Evolutionary conservation across 257 asterid genomes (phyloP).

Genomic region (Solanum pennellii): DNA sequence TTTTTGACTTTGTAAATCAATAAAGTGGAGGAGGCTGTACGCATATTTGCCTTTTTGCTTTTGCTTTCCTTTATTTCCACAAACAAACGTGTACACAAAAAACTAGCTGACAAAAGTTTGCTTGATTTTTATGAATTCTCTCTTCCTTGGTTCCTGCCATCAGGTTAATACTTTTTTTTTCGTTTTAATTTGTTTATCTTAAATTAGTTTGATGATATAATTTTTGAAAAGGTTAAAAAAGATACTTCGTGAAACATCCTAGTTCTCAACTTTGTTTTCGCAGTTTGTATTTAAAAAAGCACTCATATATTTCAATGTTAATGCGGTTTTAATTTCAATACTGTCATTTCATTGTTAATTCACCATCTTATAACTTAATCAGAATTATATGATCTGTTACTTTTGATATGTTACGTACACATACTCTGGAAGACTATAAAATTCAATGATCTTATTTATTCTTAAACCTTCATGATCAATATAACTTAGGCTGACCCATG

Average conservation of each 20-base stretch:
- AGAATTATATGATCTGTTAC: no score
- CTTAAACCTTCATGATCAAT: neutral
- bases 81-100: neutral
- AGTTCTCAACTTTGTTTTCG: no score
- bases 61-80: neutral
- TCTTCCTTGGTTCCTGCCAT: no score
- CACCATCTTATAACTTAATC: no score
- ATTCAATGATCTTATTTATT: neutral
- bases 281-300: no score
- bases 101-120: neutral
- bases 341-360: neutral
- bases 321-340: neutral
- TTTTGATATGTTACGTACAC: neutral
- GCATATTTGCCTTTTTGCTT: neutral
- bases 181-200: no score
- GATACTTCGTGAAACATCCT: no score
- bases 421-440: no score
- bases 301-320: neutral
- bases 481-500: no score
- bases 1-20: neutral
- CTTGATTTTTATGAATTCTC: neutral
- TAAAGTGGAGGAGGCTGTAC: neutral
- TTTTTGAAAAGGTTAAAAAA: no score
- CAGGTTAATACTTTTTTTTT: no score
- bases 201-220: no score